Conservation (phyloP, 352 stramenopile species). For the Phytophthora citrophthora region DNA sequence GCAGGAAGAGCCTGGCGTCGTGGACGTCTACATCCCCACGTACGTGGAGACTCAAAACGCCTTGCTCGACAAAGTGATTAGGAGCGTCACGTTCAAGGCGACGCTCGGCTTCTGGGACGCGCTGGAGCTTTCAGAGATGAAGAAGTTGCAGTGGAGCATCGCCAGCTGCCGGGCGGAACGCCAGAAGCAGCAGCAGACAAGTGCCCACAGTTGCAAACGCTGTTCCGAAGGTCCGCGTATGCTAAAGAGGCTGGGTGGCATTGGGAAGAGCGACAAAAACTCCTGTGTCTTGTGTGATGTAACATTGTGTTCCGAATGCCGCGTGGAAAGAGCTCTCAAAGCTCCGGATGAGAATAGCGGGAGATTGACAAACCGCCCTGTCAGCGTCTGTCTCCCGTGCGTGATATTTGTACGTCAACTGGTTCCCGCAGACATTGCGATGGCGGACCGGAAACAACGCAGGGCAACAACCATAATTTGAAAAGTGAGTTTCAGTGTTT, state of each 20-base stretch:
- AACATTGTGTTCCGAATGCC: conserved; percentile 19
- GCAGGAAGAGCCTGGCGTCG: conserved; percentile 21
- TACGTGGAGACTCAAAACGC: conserved; percentile 21
- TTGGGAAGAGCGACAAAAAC: conserved; percentile 11
- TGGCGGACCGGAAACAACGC: conserved; percentile 18
- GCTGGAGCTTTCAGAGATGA: conserved; percentile 22
- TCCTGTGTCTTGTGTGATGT: conserved; percentile 17
- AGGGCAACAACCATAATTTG: conserved; percentile 8
- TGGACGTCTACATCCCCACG: conserved; percentile 29
- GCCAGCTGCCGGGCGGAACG: conserved; percentile 6
- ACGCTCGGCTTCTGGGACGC: conserved; percentile 22
- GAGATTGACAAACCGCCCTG: conserved; percentile 9
- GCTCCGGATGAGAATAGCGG: conserved; percentile 8
- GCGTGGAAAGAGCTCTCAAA: conserved; percentile 23
- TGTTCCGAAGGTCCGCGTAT: conserved; percentile 14
- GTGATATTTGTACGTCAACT: conserved; percentile 26
- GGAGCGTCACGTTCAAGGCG: conserved; percentile 17
- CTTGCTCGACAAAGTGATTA: conserved; percentile 22
- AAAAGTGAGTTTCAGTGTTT: too few species aligned
- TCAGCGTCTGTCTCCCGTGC: conserved; percentile 26
- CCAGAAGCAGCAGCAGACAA: conserved; percentile 13
- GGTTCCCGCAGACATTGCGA: conserved; percentile 16
- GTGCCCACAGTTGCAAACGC: conserved; percentile 1
- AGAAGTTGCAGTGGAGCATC: conserved; percentile 33
- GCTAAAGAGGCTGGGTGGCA: conserved; percentile 5